Conservation (phyloP, 495 filamentous ascomycete genomes). For the Talaromyces borbonicus region DNA sequence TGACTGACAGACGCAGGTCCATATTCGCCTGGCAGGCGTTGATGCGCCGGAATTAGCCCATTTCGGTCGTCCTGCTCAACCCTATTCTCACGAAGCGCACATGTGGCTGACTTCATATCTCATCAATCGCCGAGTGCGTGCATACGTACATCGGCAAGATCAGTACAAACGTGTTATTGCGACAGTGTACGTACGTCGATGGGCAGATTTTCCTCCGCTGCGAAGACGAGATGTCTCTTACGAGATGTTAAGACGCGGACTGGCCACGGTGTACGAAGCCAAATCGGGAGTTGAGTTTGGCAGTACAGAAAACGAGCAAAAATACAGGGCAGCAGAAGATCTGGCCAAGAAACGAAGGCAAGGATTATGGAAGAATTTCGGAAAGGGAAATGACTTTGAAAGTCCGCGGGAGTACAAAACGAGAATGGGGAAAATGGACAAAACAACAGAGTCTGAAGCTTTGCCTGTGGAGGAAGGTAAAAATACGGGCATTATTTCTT, state of each 20-base stretch:
- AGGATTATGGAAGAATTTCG: slow-evolving; percentile 70
- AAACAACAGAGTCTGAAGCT: slow-evolving; percentile 12
- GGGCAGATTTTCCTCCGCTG: slow-evolving; percentile 45
- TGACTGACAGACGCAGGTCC: slow-evolving; percentile 37
- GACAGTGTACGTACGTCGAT: slow-evolving; percentile 64
- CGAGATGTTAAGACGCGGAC: slow-evolving; percentile 74
- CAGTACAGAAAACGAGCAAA: slow-evolving; percentile 44
- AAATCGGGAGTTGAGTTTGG: slow-evolving; percentile 86
- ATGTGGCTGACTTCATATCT: slow-evolving; percentile 67
- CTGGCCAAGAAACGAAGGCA: slow-evolving; percentile 55
- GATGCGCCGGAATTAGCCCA: slow-evolving; percentile 91
- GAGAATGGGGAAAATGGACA: slow-evolving; percentile 33
- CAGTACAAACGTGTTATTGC: slow-evolving; percentile 89
- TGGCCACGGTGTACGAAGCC: slow-evolving; percentile 88
- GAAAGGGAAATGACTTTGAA: slow-evolving; percentile 39
- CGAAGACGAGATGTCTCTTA: slow-evolving; percentile 70
- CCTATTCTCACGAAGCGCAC: slow-evolving; percentile 68
- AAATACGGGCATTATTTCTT: slow-evolving; percentile 7
- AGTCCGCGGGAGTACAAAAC: slow-evolving; percentile 83
- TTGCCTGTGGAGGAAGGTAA: slow-evolving; percentile 35
- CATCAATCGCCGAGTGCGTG: slow-evolving; percentile 63
- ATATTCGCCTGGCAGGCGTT: slow-evolving; percentile 79
- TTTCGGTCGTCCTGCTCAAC: slow-evolving; percentile 82
- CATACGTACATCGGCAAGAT: slow-evolving; percentile 69
- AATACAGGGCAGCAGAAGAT: slow-evolving; percentile 63